phyloP scores from a whole-genome alignment of 495 filamentous ascomycete genomes.

The Penicillium parvum region DNA sequence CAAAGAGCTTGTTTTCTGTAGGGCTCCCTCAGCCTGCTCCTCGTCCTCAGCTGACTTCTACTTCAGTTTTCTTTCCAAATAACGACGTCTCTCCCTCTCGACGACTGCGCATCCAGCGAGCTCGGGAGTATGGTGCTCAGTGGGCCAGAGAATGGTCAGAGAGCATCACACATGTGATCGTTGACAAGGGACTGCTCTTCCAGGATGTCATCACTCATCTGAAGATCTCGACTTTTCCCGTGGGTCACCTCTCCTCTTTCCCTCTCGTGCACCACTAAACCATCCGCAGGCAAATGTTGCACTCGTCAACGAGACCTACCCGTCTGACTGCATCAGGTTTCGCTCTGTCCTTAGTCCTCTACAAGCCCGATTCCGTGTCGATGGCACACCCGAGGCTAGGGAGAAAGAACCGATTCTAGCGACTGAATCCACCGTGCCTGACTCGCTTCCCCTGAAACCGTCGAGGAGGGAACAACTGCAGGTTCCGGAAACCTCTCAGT shows the following conservation, averaged over 20 bases:
- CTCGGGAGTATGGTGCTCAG: conserved; percentile 68
- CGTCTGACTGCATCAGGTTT: conserved; percentile 70
- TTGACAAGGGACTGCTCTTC: conserved; percentile 65
- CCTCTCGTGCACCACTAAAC: conserved; percentile 26
- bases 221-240: conserved; percentile 44
- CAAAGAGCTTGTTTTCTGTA: conserved; percentile 59
- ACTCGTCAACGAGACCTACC: conserved; percentile 74
- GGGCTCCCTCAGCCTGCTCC: neutral
- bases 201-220: conserved; percentile 61
- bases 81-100: conserved; percentile 64
- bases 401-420: conserved; percentile 1
- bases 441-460: conserved; percentile 29
- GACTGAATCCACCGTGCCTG: neutral
- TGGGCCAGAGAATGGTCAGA: conserved; percentile 54
- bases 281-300: conserved; percentile 39
- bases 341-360: conserved; percentile 52
- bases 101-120: conserved; percentile 66
- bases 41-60: conserved; percentile 2
- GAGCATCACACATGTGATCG: conserved; percentile 69
- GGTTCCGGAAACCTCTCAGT: conserved; percentile 16
- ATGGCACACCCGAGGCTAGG: conserved; percentile 27
- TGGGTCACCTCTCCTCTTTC: conserved; percentile 24
- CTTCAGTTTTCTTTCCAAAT: conserved; percentile 72
- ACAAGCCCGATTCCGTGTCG: conserved; percentile 57
- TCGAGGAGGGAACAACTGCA: conserved; percentile 14